These are phyloP conservation scores for Drechslerella coelobrocha DNA, from an alignment of 2,329 filamentous ascomycete genomes.

Conservation along the genomic window DNA sequence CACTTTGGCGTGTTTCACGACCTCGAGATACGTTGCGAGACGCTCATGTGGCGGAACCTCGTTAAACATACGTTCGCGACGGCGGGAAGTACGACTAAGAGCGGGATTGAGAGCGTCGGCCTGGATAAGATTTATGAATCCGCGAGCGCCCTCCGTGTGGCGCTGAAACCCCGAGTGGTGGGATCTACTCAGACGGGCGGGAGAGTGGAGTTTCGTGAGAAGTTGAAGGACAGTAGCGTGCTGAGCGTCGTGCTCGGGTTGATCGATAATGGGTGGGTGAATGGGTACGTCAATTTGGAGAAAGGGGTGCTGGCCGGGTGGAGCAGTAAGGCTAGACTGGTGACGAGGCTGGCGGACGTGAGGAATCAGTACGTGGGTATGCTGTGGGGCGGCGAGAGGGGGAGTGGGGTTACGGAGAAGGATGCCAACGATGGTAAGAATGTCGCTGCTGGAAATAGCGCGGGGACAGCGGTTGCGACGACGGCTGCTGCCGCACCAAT, in stretches of 20 bases:
- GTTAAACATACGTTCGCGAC: slow-evolving; percentile 40
- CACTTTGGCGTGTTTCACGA: slow-evolving; percentile 45
- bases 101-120: slow-evolving; percentile 37
- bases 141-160: slow-evolving; percentile 10
- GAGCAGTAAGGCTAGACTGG: slow-evolving; percentile 49
- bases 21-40: slow-evolving; percentile 42
- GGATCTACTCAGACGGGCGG: slow-evolving; percentile 16
- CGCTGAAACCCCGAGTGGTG: slow-evolving; percentile 20
- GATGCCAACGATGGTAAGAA: neutral
- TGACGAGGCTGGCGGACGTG: slow-evolving; percentile 43
- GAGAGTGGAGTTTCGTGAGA: slow-evolving; percentile 25
- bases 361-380: slow-evolving; percentile 47
- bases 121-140: slow-evolving; percentile 43
- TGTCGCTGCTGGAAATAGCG: neutral
- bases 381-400: slow-evolving; percentile 40
- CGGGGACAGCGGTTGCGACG: neutral
- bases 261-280: slow-evolving; percentile 47
- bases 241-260: slow-evolving; percentile 40
- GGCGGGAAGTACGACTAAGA: slow-evolving; percentile 41
- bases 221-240: slow-evolving; percentile 35
- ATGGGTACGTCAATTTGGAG: slow-evolving; percentile 46
- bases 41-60: slow-evolving; percentile 37
- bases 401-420: slow-evolving; percentile 46
- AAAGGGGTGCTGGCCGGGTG: slow-evolving; percentile 44
- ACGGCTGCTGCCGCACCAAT: slow-evolving; percentile 3